Evolutionary conservation across 2,329 filamentous ascomycete species (phyloP).

Genomic region (Aspergillus awamori): DNA sequence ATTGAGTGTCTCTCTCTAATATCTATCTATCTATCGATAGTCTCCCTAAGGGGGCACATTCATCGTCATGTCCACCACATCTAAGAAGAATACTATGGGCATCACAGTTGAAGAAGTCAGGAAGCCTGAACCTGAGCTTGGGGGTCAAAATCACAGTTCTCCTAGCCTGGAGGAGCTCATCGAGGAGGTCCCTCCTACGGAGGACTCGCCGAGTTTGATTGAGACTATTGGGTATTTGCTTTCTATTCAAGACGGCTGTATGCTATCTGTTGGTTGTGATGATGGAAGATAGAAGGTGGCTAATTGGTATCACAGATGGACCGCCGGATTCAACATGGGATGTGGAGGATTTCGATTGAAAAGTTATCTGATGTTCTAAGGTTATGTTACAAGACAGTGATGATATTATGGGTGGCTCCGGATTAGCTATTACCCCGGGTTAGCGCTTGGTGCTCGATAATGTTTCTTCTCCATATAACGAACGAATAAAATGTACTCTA

Average conservation of each 20-base stretch:
- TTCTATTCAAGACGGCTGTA: conserved; percentile 1
- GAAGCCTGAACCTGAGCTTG: not conserved
- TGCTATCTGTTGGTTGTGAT: not conserved
- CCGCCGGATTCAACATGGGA: conserved; percentile 1
- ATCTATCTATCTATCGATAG: too few species aligned
- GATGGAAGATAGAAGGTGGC: not conserved
- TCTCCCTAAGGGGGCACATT: not conserved
- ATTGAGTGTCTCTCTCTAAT: not conserved
- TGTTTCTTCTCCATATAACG: not conserved
- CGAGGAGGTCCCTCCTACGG: not conserved
- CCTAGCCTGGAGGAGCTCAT: not conserved
- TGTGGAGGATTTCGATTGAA: not conserved
- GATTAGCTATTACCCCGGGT: not conserved
- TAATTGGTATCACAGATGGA: not conserved
- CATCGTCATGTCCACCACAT: not conserved
- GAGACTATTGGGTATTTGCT: conserved; percentile 1
- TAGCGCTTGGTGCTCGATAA: not conserved
- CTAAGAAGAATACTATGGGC: not conserved
- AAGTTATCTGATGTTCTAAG: not conserved
- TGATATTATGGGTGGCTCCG: not conserved
- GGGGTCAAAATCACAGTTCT: not conserved
- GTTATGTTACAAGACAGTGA: not conserved
- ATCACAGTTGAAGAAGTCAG: not conserved
- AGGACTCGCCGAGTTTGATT: not conserved
- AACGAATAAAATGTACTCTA: too few species aligned